Base-by-base conservation (phyloP, 306 rosid genomes). In the Prosopis cineraria region DNA sequence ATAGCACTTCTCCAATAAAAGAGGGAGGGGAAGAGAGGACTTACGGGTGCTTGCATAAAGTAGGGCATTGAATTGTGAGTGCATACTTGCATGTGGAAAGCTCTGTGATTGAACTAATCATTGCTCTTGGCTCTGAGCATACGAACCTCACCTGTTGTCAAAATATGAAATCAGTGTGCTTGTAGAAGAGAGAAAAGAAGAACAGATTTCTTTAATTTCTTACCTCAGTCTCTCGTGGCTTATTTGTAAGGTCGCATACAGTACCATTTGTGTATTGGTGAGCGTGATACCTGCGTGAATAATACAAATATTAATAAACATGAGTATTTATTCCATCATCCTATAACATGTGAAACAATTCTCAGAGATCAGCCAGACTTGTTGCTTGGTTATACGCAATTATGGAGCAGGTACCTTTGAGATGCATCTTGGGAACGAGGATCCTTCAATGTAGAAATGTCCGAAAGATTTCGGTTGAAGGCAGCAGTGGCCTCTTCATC, bases 41-140 rank as follows among this genome's bases (percentile, higher is more conserved):
- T 87, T 77, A 93, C 99, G 87, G 96, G 81, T 95, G 99, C 87
- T 88, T 90, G 96, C 99, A 95, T 29, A 95, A 89, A 6, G 84
- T 81, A 9, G 99, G 98, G 86, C 96, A 90, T 50, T 88, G 98
- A 69, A 95, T 79, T 29, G 97, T 95, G 63, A 95, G 91, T 20
- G 98, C 98, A 82, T 95, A 95, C 84, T 95, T 93, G 96, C 99
- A 95, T 36, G 99, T 95, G 75, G 99, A 88, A 80, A 95, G 84
- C 85, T 95, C 98, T 40, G 98, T 93, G 73, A 95, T 73, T 62
- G 99, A 95, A 88, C 88, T 91, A 78, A 95, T 91, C 96, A 89
- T 87, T 34, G 92, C 87, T 33, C 87, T 84, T 44, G 97, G 86
- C 83, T 93, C 98, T 2, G 98, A 85, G 89, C 99, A 95, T 66